Base-by-base conservation (phyloP, 2,329 filamentous ascomycete species). In the Mycocentrospora acerina region DNA sequence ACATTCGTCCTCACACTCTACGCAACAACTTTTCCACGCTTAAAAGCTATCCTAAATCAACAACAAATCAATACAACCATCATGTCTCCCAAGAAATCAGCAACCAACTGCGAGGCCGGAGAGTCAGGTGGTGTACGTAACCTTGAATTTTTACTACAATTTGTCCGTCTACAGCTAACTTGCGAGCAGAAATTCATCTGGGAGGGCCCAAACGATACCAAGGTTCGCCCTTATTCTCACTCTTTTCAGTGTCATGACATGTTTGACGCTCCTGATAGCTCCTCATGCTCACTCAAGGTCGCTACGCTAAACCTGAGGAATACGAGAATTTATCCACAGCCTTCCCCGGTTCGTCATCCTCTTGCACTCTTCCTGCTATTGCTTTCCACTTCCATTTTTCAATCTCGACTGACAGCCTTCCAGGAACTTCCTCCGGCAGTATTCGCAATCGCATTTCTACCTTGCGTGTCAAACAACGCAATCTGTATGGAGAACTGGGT, bases 241-340 rank as follows among this genome's bases (percentile, higher is more conserved):
- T n/a, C 17, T 6, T 17, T 10, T 12, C 24, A 14, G 3, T n/a
- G 6, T 19, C n/a, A 74, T 62, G 60, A 25, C 3, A 44, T 19
- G 32, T 33, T 33, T 51, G 11, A 8, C 15, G 6, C 8, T 19
- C 11, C 8, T 5, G 15, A 24, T 5, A 66, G 58, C 39, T 57
- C 39, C 30, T 58, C 41, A 32, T 60, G 38, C 31, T 60, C 7
- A 55, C 32, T 3, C 37, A 43, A 34, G 42, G 45, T 35, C 48
- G 48, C 32, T 37, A 45, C 34, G 24, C 56, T 30, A 32, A 35
- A 2, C 27, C 39, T 4, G 39, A 44, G 2, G 57, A 59, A 27
- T 54, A 42, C 30, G 42, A 51, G 5, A 13, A 42, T 1, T 24
- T 59, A n/a, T 16, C 35, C 14, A 18, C n/a, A 1, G 48, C 32